Evolutionary conservation across 2,329 filamentous ascomycete species (phyloP).

Genomic region (Talaromyces sp.): DNA sequence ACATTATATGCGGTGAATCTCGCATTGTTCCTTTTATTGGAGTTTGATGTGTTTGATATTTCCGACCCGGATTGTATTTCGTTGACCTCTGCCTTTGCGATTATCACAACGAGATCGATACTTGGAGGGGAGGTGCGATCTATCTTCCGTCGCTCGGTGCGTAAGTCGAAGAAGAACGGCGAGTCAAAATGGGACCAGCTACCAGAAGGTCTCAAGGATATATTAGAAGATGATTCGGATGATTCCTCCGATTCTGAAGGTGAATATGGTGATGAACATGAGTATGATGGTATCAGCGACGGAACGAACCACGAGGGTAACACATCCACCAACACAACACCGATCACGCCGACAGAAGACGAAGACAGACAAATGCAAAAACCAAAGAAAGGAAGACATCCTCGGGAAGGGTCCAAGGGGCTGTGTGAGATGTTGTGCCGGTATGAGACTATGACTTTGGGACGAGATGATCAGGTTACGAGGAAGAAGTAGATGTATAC

Average conservation of each 20-base stretch:
- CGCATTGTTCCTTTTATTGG: constrained; percentile 36
- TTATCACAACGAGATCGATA: constrained; percentile 35
- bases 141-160: constrained; percentile 37
- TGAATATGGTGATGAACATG: not conserved
- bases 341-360: constrained; percentile 11
- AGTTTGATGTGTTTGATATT: constrained; percentile 30
- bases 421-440: constrained; percentile 41
- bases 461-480: constrained; percentile 29
- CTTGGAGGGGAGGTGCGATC: constrained; percentile 37
- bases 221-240: constrained; percentile 29
- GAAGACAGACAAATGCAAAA: not conserved
- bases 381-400: not conserved
- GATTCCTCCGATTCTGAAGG: not conserved
- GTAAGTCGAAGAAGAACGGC: constrained; percentile 10
- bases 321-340: not conserved
- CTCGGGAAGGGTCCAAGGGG: constrained; percentile 20
- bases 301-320: constrained; percentile 19
- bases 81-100: constrained; percentile 35
- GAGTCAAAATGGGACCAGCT: constrained; percentile 15
- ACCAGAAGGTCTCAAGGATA: constrained; percentile 33
- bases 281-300: constrained; percentile 15
- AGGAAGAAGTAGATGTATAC: not conserved
- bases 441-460: constrained; percentile 40
- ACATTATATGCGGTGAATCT: constrained; percentile 41
- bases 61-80: constrained; percentile 37